Conservation (phyloP, 352 stramenopile genomes). For the Blastocystis sp. region DNA sequence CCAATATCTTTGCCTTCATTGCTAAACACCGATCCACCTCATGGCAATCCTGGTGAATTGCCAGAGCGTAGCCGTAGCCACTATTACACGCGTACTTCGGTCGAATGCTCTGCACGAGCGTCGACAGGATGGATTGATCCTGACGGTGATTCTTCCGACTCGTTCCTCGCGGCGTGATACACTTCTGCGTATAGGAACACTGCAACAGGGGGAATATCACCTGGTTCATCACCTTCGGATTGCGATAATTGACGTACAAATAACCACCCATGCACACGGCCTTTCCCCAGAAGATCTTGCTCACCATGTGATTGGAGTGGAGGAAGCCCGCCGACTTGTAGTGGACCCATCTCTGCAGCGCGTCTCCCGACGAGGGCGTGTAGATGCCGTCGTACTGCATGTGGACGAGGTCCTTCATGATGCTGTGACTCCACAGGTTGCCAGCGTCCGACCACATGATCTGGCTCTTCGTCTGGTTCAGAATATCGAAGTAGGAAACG, state of each 20-base stretch:
- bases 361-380: neutral
- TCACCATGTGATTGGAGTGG: neutral
- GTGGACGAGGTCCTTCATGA: neutral
- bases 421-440: neutral
- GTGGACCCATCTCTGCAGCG: slow-evolving; percentile 5
- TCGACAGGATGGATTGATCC: slow-evolving; percentile 2
- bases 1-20: neutral
- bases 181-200: slow-evolving; percentile 7
- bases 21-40: neutral
- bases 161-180: neutral
- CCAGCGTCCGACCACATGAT: slow-evolving; percentile 18
- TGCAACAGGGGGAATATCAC: slow-evolving; percentile 9
- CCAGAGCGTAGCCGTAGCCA: neutral
- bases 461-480: neutral
- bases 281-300: slow-evolving; percentile 1
- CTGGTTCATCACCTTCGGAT: neutral
- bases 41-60: slow-evolving; percentile 12
- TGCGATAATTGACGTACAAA: slow-evolving; percentile 16
- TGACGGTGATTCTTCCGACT: slow-evolving; percentile 7
- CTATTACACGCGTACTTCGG: neutral
- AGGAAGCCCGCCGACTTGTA: neutral
- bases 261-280: slow-evolving; percentile 29
- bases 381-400: neutral
- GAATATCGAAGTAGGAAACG: slow-evolving; percentile 10
- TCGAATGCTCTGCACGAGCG: neutral